Evolutionary conservation across 192 early-diverging fungal genomes (phyloP), one percentile per base, ranked within the genome.

Genomic region (Podila verticillata): DNA sequence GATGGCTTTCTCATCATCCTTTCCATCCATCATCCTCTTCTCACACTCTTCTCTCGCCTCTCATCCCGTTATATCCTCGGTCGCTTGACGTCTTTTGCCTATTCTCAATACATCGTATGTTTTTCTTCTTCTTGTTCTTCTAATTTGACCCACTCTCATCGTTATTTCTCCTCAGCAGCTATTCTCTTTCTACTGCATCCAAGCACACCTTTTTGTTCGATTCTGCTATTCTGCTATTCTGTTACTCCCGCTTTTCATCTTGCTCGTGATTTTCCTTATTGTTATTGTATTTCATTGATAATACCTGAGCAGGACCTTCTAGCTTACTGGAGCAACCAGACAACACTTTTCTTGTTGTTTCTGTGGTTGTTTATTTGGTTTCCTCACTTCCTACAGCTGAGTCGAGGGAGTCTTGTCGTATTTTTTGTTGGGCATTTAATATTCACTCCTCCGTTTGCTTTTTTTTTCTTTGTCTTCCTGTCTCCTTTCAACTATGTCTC

Each of bases 11-110:
- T 13, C 51, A 49, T 57, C 48, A 13, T 56, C 51, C n/a, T 57
- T 65, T 31, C 17, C 47, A 48, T 8, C n/a, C 36, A 24, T 63
- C 24, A 26, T 48, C 35, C 19, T 6, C 2, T 8, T 39, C 31
- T 17, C 7, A 19, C 19, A 9, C 39, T 15, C 17, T 15, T 44
- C 39, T 15, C 15, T 44, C 39, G 12, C 39, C 17, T 44, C 17
- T 2, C 39, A 15, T 15, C 47, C 0, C 60, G 5, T 22, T 22
- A 19, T 61, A n/a, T 61, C 30, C 34, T 35, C 30, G 29, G 28
- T 61, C 60, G 29, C 31, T 61, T 29, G 60, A 17, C 31, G 31
- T 22, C 60, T 35, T 61, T 61, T 35, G 30, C 34, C 60, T n/a
- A 20, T 61, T 60, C 17, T 20, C 24, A 60, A 31, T 44, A 44